phyloP scores from a whole-genome alignment of 139 green algal genomes.

The Diplosphaera chodatii region DNA sequence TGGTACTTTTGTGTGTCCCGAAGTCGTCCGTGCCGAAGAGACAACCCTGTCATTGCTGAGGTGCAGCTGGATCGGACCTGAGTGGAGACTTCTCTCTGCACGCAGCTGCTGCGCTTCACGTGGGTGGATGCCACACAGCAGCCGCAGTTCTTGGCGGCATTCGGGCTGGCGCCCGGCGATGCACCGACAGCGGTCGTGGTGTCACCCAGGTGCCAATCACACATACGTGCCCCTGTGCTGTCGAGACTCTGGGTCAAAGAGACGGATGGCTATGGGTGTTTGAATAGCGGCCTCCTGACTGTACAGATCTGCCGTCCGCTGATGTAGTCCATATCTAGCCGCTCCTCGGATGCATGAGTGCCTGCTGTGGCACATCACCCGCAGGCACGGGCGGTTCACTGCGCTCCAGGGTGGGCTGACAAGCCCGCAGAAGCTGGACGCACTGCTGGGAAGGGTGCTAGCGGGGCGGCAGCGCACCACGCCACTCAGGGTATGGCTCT shows the following conservation, averaged over 20 bases:
- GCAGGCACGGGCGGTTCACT: not conserved
- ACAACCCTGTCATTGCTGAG: too few species aligned
- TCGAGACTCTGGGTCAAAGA: too few species aligned
- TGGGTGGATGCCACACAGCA: constrained; percentile 11
- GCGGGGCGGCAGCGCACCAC: not conserved
- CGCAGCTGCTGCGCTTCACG: constrained; percentile 7
- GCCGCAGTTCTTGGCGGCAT: constrained; percentile 3
- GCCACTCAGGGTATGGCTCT: too few species aligned
- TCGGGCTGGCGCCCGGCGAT: not conserved
- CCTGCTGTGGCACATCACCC: not conserved
- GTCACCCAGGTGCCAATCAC: not conserved
- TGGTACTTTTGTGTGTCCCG: too few species aligned
- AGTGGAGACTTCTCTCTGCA: not conserved
- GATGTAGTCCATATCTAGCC: too few species aligned
- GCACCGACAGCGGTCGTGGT: not conserved
- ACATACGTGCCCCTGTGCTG: too few species aligned
- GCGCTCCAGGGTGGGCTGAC: constrained; percentile 1
- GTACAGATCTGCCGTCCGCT: too few species aligned
- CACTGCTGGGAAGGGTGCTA: constrained; percentile 2
- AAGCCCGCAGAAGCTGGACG: not conserved
- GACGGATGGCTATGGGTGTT: too few species aligned
- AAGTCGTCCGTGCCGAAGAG: too few species aligned
- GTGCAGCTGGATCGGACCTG: too few species aligned
- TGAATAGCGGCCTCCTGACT: too few species aligned
- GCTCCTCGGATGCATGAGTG: too few species aligned